Evolutionary conservation across 1,284 basidiomycete genomes (phyloP), one percentile per base, ranked within the genome.

Genomic region (Puccinia horiana): DNA sequence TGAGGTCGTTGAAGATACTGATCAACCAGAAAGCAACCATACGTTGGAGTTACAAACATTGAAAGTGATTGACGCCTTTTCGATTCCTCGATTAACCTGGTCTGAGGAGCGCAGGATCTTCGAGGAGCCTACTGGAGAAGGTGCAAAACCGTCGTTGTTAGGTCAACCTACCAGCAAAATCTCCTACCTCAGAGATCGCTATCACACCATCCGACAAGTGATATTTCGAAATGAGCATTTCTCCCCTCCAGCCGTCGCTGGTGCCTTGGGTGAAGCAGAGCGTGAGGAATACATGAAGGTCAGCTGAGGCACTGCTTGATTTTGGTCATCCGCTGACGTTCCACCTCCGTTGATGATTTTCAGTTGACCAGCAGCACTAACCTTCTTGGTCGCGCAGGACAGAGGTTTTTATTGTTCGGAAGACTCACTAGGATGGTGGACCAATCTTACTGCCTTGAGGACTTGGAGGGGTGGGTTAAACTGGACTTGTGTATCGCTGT

Each of bases 301-400:
- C 85, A 83, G 91, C 0, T 32, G 47, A 49, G 20, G 47, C 26
- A 58, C 61, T 4, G 26, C 61, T 72, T 35, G 35, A n/a, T 44
- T 56, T 72, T 35, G 18, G 9, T 58, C 52, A 69, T 69, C 58
- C 9, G 32, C 18, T 65, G 20, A 32, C 32, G 40, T 6, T 47
- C 23, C 23, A 54, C 18, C 29, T 29, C 49, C 49, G 42, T 74
- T 81, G 2, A 37, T 69, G 9, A 16, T 61, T 26, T n/a, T 2
- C 84, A 96, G 94, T 89, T 99, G 32, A 95, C 93, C 84, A 96
- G 96, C 1, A 99, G 95, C 6, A 97, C 98, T 87, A 96, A 99
- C 86, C 89, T 99, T 12, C 90, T 99, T 0, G 97, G 97, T 9
- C 90, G 97, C 78, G 91, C 93, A 32, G 93, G 94, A 11, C 91